Evolutionary conservation across 257 asterid species (phyloP).

Genomic region (Solanum peruvianum): DNA sequence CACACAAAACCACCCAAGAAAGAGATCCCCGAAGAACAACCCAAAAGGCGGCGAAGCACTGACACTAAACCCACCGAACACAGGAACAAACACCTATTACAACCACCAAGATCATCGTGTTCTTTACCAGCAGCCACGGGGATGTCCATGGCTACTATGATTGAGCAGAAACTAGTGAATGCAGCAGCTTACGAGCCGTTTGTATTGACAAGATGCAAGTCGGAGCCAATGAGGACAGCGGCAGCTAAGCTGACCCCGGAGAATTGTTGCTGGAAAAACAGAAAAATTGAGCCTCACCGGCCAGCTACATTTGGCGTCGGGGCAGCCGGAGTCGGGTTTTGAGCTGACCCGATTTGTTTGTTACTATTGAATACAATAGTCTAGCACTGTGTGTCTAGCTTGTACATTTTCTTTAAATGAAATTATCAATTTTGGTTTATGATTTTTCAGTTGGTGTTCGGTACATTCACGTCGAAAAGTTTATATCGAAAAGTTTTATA

Average conservation of each 20-base stretch:
- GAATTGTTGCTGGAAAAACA: constrained; percentile 68
- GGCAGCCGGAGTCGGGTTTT: constrained; percentile 74
- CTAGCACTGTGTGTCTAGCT: constrained; percentile 5
- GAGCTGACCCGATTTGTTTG: constrained; percentile 21
- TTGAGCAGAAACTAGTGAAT: constrained; percentile 71
- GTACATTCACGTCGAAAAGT: not conserved
- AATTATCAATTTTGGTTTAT: not conserved
- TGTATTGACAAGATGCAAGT: constrained; percentile 79
- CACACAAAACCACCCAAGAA: not conserved
- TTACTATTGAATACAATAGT: constrained; percentile 18
- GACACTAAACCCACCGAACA: not conserved
- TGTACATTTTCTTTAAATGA: constrained; percentile 6
- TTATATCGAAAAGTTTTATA: not conserved
- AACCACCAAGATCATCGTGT: constrained; percentile 58
- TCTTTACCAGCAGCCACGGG: constrained; percentile 49
- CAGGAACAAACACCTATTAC: not conserved
- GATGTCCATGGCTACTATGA: constrained; percentile 37
- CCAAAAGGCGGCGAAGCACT: not conserved
- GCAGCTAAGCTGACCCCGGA: constrained; percentile 80
- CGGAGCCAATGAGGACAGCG: constrained; percentile 95
- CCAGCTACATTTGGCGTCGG: constrained; percentile 51
- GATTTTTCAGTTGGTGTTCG: not conserved
- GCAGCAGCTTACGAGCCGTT: constrained; percentile 80
- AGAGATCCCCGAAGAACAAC: not conserved
- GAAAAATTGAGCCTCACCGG: constrained; percentile 70